Evolutionary conservation across 441 rosid genomes (phyloP), one percentile per base, ranked within the genome.

Genomic region (Gossypium trilobum): DNA sequence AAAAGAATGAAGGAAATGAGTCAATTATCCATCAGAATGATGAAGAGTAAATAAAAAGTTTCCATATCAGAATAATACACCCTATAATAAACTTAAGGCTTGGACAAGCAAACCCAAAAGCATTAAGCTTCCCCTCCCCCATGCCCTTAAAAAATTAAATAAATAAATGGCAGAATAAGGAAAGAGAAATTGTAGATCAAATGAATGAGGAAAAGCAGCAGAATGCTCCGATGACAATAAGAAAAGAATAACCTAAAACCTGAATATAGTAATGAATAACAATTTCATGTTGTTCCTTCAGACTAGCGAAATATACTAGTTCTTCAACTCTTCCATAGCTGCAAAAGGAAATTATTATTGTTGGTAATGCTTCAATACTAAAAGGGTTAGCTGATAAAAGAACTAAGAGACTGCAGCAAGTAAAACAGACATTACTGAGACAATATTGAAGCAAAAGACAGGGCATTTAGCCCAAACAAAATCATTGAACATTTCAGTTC

Each of bases 251-350:
- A 25, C 42, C 70, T 59, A 70, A 74, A 75, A 92, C 99, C 99
- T 95, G 97, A 74, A 95, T 85, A 74, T 91, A 87, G 79, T 92
- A 87, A 75, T 91, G 96, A 77, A 95, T 80, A n/a, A 95, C 98
- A 79, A 92, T 91, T 73, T 91, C 99, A 73, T 91, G 85, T 73
- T 90, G 99, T 85, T 85, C 98, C 89, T 91, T 93, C 81, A 95
- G 81, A 82, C 87, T 86, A 74, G 98, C 99, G 87, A 91, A 95
- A 86, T 88, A 93, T 58, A 95, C 98, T 77, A 93, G 81, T 78
- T 93, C 98, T 81, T 95, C 98, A 62, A 93, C 98, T 75, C 98
- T 85, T 22, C 99, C 98, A 68, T 91, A 93, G 78, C 99, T 95
- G 87, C 89, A 88, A 78, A 76, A 75, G 75, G 62, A 17, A 44